Evolutionary conservation across 768 basidiomycete genomes (phyloP).

Genomic region (Panellus pusillus): DNA sequence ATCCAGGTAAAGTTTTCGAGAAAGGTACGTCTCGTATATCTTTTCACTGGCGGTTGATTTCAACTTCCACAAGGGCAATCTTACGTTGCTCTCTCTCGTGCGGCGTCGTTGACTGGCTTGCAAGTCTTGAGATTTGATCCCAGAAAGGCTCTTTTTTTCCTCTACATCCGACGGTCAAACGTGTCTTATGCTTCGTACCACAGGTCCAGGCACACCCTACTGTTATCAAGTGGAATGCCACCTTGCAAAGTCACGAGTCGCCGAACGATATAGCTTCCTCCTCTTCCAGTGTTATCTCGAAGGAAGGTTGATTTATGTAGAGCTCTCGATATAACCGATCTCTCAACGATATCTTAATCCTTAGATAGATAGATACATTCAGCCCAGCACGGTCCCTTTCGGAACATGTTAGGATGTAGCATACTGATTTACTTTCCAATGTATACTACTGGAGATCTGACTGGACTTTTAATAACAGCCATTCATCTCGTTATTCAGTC

Average conservation of each 20-base stretch:
- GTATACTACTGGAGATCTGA: too few relatives aligned
- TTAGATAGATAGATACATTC: too few relatives aligned
- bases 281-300: not conserved
- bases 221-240: conserved; percentile 54
- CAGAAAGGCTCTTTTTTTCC: conserved; percentile 42
- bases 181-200: not conserved
- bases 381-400: too few relatives aligned
- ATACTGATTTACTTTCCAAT: too few relatives aligned
- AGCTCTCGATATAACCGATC: too few relatives aligned
- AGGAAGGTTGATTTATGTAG: too few relatives aligned
- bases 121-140: conserved; percentile 63
- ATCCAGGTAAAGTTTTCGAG: conserved; percentile 64
- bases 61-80: conserved; percentile 46
- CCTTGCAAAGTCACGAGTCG: conserved; percentile 1
- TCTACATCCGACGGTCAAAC: not conserved
- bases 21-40: conserved; percentile 40
- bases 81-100: conserved; percentile 66
- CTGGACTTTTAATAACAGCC: too few relatives aligned
- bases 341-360: too few relatives aligned
- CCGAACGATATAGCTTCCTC: not conserved
- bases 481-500: too few relatives aligned
- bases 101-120: conserved; percentile 59
- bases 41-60: not conserved
- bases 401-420: too few relatives aligned
- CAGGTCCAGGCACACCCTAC: conserved; percentile 55